These are phyloP conservation scores for Cytospora mali DNA, from an alignment of 2,329 filamentous ascomycete species.

Conservation along the genomic window DNA sequence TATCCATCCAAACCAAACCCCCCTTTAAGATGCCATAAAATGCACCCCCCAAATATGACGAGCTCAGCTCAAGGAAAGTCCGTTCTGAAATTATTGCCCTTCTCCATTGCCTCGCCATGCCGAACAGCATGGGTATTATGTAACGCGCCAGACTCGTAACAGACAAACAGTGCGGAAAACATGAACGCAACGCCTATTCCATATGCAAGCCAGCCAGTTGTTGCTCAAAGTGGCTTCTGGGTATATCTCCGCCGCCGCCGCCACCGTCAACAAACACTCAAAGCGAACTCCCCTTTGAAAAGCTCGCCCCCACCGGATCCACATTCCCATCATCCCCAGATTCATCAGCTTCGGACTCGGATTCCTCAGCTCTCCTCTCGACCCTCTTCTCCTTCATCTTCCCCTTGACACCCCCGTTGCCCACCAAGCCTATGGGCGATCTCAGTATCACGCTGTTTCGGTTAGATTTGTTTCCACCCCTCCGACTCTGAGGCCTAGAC, in stretches of 20 bases:
- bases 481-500: slow-evolving; percentile 43
- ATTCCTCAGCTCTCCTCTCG: slow-evolving; percentile 48
- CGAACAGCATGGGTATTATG: slow-evolving; percentile 10
- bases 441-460: slow-evolving; percentile 36
- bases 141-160: slow-evolving; percentile 1
- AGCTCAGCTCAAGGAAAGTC: slow-evolving; percentile 16
- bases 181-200: slow-evolving; percentile 15
- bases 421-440: slow-evolving; percentile 36
- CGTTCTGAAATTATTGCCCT: not conserved
- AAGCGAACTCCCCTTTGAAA: slow-evolving; percentile 47
- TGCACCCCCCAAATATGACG: slow-evolving; percentile 8
- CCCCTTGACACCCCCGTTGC: slow-evolving; percentile 28
- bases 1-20: not conserved
- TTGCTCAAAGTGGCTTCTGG: slow-evolving; percentile 7
- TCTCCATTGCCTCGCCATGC: slow-evolving; percentile 8
- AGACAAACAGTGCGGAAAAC: not conserved
- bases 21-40: slow-evolving; percentile 8
- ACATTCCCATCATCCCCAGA: slow-evolving; percentile 21
- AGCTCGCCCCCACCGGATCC: slow-evolving; percentile 22
- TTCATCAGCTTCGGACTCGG: slow-evolving; percentile 29
- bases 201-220: slow-evolving; percentile 18
- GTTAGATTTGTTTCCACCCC: slow-evolving; percentile 41
- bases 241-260: not conserved
- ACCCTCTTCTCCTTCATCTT: slow-evolving; percentile 55
- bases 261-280: slow-evolving; percentile 32